These are phyloP conservation scores for Ogataea hybrid DNA, from an alignment of 1,139 yeast species.

Conservation along the genomic window DNA sequence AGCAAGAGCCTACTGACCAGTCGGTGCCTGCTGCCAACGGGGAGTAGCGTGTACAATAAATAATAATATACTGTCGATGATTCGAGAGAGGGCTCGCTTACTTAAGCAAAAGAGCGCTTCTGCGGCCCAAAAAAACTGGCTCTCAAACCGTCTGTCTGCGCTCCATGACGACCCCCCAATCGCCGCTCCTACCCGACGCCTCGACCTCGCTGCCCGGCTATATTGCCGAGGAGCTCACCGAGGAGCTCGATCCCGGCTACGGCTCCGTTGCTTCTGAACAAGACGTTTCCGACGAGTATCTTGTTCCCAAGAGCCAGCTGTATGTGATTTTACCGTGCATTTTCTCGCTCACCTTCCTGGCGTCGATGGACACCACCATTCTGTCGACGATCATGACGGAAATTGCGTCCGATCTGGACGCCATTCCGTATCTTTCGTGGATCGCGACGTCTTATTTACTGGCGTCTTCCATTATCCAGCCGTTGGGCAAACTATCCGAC, in stretches of 20 bases:
- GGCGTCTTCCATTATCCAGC: constrained; percentile 67
- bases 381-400: constrained; percentile 63
- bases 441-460: constrained; percentile 59
- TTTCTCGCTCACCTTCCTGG: constrained; percentile 40
- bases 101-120: background rate
- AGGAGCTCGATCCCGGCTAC: constrained; percentile 14
- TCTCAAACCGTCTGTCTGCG: background rate
- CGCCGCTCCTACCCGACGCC: constrained; percentile 23
- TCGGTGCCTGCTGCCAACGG: background rate
- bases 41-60: too few species aligned
- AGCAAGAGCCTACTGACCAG: constrained; percentile 1
- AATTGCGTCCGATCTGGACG: constrained; percentile 61
- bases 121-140: background rate
- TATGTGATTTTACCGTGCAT: constrained; percentile 27
- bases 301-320: constrained; percentile 29
- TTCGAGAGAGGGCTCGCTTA: background rate
- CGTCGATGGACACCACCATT: constrained; percentile 63
- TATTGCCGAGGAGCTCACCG: constrained; percentile 47
- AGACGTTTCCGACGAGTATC: constrained; percentile 23
- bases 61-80: too few species aligned
- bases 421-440: constrained; percentile 53
- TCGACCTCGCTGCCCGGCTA: constrained; percentile 47
- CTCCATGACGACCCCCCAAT: constrained; percentile 1
- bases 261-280: constrained; percentile 3
- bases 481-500: constrained; percentile 82